Conservation (phyloP, 805 yeast species). For the Gaillardinia entomophila region DNA sequence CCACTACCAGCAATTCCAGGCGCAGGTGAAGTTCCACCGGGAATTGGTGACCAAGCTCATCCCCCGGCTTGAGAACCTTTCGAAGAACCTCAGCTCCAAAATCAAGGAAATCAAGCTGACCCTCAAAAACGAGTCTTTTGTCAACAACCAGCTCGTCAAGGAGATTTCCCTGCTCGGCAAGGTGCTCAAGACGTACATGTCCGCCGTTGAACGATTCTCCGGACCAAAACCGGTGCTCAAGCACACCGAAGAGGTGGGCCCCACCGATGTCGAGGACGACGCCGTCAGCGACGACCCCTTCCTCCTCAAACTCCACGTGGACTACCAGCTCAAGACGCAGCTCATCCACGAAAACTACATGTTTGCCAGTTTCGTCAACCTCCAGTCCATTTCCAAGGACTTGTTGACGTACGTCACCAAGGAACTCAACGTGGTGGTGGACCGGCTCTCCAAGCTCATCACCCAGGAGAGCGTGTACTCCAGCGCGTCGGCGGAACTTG, state of each 20-base stretch:
- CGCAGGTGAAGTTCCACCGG: slow-evolving; percentile 21
- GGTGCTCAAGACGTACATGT: slow-evolving; percentile 34
- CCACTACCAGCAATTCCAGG: slow-evolving; percentile 22
- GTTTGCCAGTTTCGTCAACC: slow-evolving; percentile 36
- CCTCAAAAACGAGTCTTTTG: slow-evolving; percentile 36
- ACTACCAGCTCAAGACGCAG: slow-evolving; percentile 36
- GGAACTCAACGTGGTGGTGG: slow-evolving; percentile 27
- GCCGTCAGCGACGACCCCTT: slow-evolving; percentile 35
- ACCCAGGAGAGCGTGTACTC: slow-evolving; percentile 16
- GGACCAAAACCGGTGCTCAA: slow-evolving; percentile 27
- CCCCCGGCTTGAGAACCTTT: slow-evolving; percentile 31
- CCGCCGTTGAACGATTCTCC: slow-evolving; percentile 28
- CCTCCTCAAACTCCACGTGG: slow-evolving; percentile 31
- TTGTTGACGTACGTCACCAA: slow-evolving; percentile 30
- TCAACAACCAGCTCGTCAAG: slow-evolving; percentile 26
- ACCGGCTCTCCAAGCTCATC: slow-evolving; percentile 26
- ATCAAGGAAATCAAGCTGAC: slow-evolving; percentile 37
- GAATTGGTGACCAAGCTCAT: slow-evolving; percentile 28
- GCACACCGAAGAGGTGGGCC: slow-evolving; percentile 13
- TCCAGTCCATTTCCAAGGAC: slow-evolving; percentile 36
- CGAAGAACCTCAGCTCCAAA: slow-evolving; percentile 28
- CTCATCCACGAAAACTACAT: slow-evolving; percentile 35
- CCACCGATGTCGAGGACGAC: slow-evolving; percentile 12
- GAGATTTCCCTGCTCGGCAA: slow-evolving; percentile 56
- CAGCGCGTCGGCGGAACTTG: slow-evolving; percentile 2